Evolutionary conservation across 805 yeast species (phyloP).

Genomic region (Candida orba): DNA sequence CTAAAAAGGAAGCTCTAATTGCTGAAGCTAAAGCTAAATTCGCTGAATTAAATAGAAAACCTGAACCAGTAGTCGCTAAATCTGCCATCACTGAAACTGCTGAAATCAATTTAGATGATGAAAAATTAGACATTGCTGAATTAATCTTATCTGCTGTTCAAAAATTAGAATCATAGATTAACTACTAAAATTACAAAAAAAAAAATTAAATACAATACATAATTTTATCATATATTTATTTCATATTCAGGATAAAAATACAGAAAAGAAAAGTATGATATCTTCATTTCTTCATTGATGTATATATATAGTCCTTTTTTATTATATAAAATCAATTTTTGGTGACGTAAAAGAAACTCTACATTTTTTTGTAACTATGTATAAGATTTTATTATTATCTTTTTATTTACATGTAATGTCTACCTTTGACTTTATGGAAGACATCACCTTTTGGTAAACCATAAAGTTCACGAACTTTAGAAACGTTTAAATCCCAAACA

Average conservation of each 20-base stretch:
- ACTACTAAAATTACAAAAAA: too few species aligned
- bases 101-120: slow-evolving; percentile 74
- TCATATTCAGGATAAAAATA: slow-evolving; percentile 2
- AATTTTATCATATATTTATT: slow-evolving; percentile 3
- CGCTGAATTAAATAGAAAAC: slow-evolving; percentile 53
- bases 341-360: too few species aligned
- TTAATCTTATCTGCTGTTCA: slow-evolving; percentile 62
- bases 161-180: slow-evolving; percentile 31
- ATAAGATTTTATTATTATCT: neutral
- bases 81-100: slow-evolving; percentile 30
- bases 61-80: slow-evolving; percentile 27
- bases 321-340: neutral
- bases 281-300: slow-evolving; percentile 1
- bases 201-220: neutral
- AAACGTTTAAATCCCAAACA: slow-evolving; percentile 70
- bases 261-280: neutral
- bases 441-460: slow-evolving; percentile 74
- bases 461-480: slow-evolving; percentile 58
- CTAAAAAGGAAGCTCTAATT: slow-evolving; percentile 66
- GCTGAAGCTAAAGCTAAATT: slow-evolving; percentile 85
- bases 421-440: slow-evolving; percentile 37
- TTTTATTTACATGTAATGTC: slow-evolving; percentile 11
- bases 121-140: slow-evolving; percentile 77
- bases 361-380: neutral
- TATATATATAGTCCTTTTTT: slow-evolving; percentile 5